These are phyloP conservation scores for Aspergillus ellipticus DNA, from an alignment of 495 filamentous ascomycete species.

Conservation along the genomic window DNA sequence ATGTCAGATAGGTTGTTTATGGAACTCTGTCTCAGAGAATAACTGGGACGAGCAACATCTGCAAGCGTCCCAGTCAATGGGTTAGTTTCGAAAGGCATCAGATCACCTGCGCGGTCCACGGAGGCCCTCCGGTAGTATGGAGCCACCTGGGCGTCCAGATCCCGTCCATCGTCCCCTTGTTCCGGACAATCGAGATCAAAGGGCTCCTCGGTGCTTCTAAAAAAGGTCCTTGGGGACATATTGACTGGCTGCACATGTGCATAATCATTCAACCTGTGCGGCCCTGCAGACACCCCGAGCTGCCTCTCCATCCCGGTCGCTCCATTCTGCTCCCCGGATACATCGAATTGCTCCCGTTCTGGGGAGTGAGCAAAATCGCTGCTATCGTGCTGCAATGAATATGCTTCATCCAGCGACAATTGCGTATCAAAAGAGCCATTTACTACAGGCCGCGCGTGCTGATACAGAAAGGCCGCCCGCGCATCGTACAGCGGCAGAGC, in stretches of 20 bases:
- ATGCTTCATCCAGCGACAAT: not conserved
- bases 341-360: not conserved
- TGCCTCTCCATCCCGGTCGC: not conserved
- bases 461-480: constrained; percentile 13
- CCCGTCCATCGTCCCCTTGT: constrained; percentile 14
- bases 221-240: not conserved
- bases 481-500: constrained; percentile 19
- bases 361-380: not conserved
- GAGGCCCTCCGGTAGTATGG: constrained; percentile 10
- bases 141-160: constrained; percentile 18
- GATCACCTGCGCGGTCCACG: not conserved
- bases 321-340: not conserved
- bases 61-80: constrained; percentile 17
- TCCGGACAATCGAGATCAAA: not conserved
- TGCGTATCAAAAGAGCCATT: constrained; percentile 2
- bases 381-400: not conserved
- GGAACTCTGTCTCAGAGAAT: constrained; percentile 8
- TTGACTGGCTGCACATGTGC: not conserved
- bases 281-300: not conserved
- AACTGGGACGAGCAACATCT: constrained; percentile 19
- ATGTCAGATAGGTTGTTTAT: constrained; percentile 4
- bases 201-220: not conserved
- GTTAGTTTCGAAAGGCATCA: constrained; percentile 6
- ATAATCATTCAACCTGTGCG: not conserved
- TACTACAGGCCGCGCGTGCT: constrained; percentile 9